Conservation (phyloP, 140 eudicot species). For the Flaveria floridana region DNA sequence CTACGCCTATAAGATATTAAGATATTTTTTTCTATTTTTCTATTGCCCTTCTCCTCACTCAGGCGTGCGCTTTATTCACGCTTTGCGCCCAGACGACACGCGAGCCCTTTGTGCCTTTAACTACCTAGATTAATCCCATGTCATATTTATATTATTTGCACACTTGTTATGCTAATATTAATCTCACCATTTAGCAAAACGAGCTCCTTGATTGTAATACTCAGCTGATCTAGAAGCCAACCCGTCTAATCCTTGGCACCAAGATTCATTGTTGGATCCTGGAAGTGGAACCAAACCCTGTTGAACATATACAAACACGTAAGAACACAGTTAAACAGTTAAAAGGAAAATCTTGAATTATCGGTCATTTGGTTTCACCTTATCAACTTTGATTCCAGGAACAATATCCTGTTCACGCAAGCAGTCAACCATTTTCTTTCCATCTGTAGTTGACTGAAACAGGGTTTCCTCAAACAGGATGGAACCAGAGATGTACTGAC, state of each 20-base stretch:
- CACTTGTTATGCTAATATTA: background rate
- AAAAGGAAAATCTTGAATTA: background rate
- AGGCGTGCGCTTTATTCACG: too few relatives aligned
- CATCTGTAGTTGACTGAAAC: conserved; percentile 83
- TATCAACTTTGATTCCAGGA: conserved; percentile 95
- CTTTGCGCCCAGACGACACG: too few relatives aligned
- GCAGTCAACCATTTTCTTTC: conserved; percentile 83
- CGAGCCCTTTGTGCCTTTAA: background rate
- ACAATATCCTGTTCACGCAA: conserved; percentile 80
- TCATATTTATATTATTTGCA: background rate
- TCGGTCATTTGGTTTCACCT: conserved; percentile 40
- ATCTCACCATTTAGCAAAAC: conserved; percentile 91
- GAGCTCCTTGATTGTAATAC: conserved; percentile 92
- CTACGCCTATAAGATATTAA: background rate
- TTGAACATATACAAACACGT: background rate
- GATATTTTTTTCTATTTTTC: too few relatives aligned
- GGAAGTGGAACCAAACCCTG: conserved; percentile 98
- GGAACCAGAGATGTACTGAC: conserved; percentile 85
- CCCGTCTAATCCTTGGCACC: conserved; percentile 98
- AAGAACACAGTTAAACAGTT: background rate
- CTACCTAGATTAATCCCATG: background rate
- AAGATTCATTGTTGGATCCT: conserved; percentile 94
- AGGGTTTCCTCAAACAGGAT: conserved; percentile 82
- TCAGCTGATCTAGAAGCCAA: conserved; percentile 94
- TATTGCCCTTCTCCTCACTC: too few relatives aligned